Evolutionary conservation across 2,329 filamentous ascomycete genomes (phyloP).

Genomic region (Colletotrichum salicis): DNA sequence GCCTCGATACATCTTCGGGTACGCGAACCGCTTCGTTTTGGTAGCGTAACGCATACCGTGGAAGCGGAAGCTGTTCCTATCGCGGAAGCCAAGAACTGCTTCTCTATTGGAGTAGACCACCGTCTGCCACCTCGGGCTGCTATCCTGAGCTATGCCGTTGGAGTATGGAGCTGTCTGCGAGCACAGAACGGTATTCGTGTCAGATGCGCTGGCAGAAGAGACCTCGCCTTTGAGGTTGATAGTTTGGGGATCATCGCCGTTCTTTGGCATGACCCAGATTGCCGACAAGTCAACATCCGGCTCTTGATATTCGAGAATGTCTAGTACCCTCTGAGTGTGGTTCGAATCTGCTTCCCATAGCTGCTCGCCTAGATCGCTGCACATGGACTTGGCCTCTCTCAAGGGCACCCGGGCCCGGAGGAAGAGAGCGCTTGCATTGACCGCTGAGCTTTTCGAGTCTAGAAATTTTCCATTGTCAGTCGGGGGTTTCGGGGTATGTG

Average conservation of each 20-base stretch:
- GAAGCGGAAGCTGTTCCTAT: constrained; percentile 61
- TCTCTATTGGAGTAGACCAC: constrained; percentile 52
- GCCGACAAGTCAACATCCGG: constrained; percentile 37
- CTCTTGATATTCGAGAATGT: constrained; percentile 50
- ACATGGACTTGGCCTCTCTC: constrained; percentile 44
- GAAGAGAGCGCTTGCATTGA: constrained; percentile 49
- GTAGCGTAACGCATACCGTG: constrained; percentile 54
- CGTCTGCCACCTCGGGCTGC: constrained; percentile 48
- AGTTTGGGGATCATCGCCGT: constrained; percentile 36
- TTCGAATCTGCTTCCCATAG: constrained; percentile 48
- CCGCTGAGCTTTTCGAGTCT: constrained; percentile 47
- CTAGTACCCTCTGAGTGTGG: constrained; percentile 45
- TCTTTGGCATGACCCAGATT: constrained; percentile 50
- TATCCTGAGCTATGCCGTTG: constrained; percentile 45
- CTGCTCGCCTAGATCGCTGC: constrained; percentile 51
- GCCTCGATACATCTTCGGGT: constrained; percentile 48
- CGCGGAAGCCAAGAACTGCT: constrained; percentile 53
- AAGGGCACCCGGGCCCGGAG: constrained; percentile 43
- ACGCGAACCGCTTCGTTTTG: constrained; percentile 50
- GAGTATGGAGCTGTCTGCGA: constrained; percentile 56
- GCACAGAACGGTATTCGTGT: constrained; percentile 50
- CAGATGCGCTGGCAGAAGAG: constrained; percentile 27
- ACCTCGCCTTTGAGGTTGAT: constrained; percentile 44
- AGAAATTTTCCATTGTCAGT: neutral
- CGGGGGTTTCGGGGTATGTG: neutral